Base-by-base conservation (phyloP, 208 protist genomes). In the Acanthamoeba healyi region DNA sequence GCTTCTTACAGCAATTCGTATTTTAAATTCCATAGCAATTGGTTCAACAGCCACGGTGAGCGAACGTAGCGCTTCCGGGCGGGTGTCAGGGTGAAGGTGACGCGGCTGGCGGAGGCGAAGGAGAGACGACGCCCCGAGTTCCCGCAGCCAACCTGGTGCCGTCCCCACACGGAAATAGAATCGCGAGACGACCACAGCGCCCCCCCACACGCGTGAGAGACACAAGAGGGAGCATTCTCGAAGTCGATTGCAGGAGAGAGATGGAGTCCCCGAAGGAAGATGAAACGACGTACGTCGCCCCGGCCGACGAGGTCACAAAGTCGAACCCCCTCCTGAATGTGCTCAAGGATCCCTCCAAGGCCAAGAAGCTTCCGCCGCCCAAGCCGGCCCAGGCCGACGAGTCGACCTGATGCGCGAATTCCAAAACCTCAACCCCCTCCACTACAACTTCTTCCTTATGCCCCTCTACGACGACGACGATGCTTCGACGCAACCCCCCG, bases 291-390 rank as follows among this genome's bases (percentile, higher is more conserved):
- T 77, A 46, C 38, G 67, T 77, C 34, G 67, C 34, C 22, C 67
- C 67, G n/a, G 67, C 67, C 67, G 67, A 77, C 67, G 67, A 77
- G 67, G 67, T 77, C 2, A 77, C 67, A 36, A 77, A 77, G 44
- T n/a, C 67, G 67, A 77, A 77, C 34, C 67, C 67, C 19, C 67
- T 77, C 15, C 67, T 46, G 1, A 77, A 77, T 32, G 38, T 77
- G 36, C 67, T 77, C 34, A 77, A 77, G 67, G 67, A 77, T 32
- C 67, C 67, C 14, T 26, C 67, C 3, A 77, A 77, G 67, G 67
- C 67, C 67, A 77, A 77, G 67, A 77, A 77, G 67, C 67, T 77
- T 29, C 67, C 67, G 34, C 67, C 67, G 17, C 67, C 67, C 34
- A 77, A 77, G 67, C 67, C 67, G 2, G 67, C 67, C 34, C 36